Evolutionary conservation across 73 alveolate species (phyloP), one percentile per base, ranked within the genome.

Genomic region (Paramecium tetraurelia): DNA sequence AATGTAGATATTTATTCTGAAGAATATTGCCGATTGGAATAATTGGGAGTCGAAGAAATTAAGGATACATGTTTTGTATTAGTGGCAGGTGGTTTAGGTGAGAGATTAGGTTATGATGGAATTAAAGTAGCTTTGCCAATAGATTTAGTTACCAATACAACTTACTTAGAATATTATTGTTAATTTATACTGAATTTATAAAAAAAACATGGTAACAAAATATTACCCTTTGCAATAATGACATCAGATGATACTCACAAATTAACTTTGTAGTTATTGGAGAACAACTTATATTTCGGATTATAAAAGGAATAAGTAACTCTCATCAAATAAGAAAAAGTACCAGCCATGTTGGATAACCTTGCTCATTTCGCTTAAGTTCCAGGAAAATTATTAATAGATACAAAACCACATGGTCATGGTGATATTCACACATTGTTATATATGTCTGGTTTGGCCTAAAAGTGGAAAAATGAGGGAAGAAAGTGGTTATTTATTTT

Each of bases 61-160:
- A 86, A 86, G 58, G 85, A 96, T 86, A 89, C 99, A 24, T 96
- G 98, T 70, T 97, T 99, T 86, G 99, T 97, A 43, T 92, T 99
- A 53, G 99, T 99, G 58, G 99, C 99, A 1, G 99, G 99, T 40
- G 99, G 99, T 4, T 95, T 99, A 35, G 99, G 99, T 4, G 99
- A 99, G 93, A 95, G 99, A 70, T 95, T 99, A 43, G 99, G 99
- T 44, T 99, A 97, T 93, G 94, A 96, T 43, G 99, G 98, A 70
- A 98, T 99, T 59, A 99, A 99, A 96, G 97, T 99, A 35, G 99
- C 99, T 8, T 95, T 99, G 41, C 98, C 98, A 57, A 93, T 97
- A 14, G 97, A 96, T 8, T 85, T 95, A 24, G 86, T 96, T 21
- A 98, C 99, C 3, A 96, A 92, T 40, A 92, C 86, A 75, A 85